A percentile compares a stretch with the other conserved stretches of the same genome.
phyloP scores from a whole-genome alignment of 2,329 filamentous ascomycete genomes.

The Rhynchosporium graminicola region DNA sequence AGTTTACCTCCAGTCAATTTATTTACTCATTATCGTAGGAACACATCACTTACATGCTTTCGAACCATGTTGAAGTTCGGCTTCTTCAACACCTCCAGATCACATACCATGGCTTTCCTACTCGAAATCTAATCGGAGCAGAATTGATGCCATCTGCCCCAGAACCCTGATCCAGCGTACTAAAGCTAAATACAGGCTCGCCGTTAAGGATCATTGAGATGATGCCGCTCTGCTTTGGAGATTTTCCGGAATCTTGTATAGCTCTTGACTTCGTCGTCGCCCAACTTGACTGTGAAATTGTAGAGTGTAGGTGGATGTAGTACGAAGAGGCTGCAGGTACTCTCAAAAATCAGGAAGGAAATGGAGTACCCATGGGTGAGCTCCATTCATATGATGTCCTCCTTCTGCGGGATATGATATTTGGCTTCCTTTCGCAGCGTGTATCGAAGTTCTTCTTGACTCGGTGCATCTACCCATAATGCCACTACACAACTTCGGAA shows the following conservation, averaged over 20 bases:
- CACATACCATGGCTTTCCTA: conserved; percentile 66
- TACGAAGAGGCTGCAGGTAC: too few species aligned
- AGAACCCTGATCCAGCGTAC: conserved; percentile 69
- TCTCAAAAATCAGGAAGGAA: too few species aligned
- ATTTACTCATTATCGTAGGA: background rate
- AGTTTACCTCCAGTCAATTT: background rate
- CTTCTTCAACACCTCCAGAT: conserved; percentile 62
- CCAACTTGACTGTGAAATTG: conserved; percentile 58
- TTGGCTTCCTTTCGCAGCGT: too few species aligned
- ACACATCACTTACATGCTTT: conserved; percentile 58
- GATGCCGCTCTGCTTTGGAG: conserved; percentile 53
- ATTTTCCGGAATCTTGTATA: conserved; percentile 72
- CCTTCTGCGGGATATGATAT: too few species aligned
- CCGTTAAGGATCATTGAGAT: conserved; percentile 56
- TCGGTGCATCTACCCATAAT: too few species aligned
- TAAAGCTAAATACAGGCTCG: conserved; percentile 68
- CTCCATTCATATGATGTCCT: too few species aligned
- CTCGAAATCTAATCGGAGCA: conserved; percentile 51
- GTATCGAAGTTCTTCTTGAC: too few species aligned
- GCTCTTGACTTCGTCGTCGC: conserved; percentile 57
- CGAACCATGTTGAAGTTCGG: conserved; percentile 71
- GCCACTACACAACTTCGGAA: too few species aligned
- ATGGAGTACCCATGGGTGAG: too few species aligned
- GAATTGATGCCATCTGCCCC: conserved; percentile 71
- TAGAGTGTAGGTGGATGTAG: conserved; percentile 64